Base-by-base conservation (phyloP, 305 asterid genomes). In the Fraxinus paxiana region DNA sequence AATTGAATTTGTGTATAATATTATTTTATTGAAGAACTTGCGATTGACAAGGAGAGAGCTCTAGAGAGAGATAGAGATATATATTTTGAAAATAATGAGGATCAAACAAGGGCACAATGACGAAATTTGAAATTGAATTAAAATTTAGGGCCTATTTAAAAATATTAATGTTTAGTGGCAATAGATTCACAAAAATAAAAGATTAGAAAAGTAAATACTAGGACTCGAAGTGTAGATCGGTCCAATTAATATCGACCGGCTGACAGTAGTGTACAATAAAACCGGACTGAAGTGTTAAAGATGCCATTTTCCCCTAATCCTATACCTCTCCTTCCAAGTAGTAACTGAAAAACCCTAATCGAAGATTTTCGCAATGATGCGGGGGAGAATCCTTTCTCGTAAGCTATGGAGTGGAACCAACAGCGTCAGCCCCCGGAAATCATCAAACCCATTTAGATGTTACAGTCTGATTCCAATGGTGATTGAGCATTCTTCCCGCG, bases 401-500 rank as follows among this genome's bases (percentile, higher is more conserved):
- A 86, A 82, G 51, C 74, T 82, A 63, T 83, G 85, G 83, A 76
- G 76, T 18, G 78, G 75, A 80, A 65, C 79, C 75, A 83, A 37
- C 86, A 84, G 82, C 63, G 20, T n/a, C 20, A 51, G 63, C 63
- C 63, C 24, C 9, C 20, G 63, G 15, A 51, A 51, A n/a, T 26
- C 22, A 13, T 26, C 43, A 4, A 46, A n/a, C 15, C 8, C 70
- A 4, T 26, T 76, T 76, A 85, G 97, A 80, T 76, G 80, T 18
- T 95, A 90, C 83, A 88, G 96, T 31, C 83, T 92, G 84, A 88
- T 93, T 65, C 98, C 99, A 0, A 95, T 92, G 98, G 99, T 95
- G 82, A 92, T 95, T 71, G 97, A 95, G 85, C 98, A 93, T 82
- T 93, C 99, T 13, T 90, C 98, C 3, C 87, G 97, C 59, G 99